These are phyloP conservation scores for Clitocybe nebularis DNA, from an alignment of 1,284 basidiomycete species.

Conservation along the genomic window DNA sequence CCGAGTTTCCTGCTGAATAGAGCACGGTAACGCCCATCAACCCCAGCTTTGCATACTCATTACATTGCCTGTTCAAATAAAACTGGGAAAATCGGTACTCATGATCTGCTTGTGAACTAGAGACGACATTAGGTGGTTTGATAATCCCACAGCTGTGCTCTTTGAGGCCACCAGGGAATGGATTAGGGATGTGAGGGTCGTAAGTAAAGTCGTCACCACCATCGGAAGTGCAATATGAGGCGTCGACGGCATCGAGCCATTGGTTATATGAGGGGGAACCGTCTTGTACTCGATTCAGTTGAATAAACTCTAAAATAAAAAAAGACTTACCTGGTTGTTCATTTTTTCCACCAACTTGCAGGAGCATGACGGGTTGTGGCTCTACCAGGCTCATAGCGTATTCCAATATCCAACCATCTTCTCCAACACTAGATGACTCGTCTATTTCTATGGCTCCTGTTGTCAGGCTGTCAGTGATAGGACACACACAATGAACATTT, in stretches of 20 bases:
- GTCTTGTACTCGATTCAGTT: conserved; percentile 24
- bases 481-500: conserved; percentile 1
- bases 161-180: conserved; percentile 35
- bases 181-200: conserved; percentile 42
- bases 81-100: conserved; percentile 38
- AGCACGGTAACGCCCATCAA: conserved; percentile 33
- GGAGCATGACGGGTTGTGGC: conserved; percentile 34
- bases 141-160: conserved; percentile 43
- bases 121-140: conserved; percentile 45
- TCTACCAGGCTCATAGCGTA: conserved; percentile 31
- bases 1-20: conserved; percentile 20
- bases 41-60: conserved; percentile 44
- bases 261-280: conserved; percentile 33
- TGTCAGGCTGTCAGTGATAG: conserved; percentile 19
- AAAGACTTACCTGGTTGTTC: conserved; percentile 29
- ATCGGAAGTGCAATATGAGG: conserved; percentile 49
- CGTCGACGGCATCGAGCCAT: conserved; percentile 40
- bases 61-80: conserved; percentile 46
- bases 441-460: conserved; percentile 30
- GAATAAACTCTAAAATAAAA: conserved; percentile 26
- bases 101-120: conserved; percentile 44
- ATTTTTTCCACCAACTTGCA: conserved; percentile 45
- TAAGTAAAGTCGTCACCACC: conserved; percentile 49
- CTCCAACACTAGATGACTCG: conserved; percentile 28
- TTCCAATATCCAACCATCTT: conserved; percentile 33